Base-by-base conservation (phyloP, 1,284 basidiomycete species). In the Volvariella volvacea region DNA sequence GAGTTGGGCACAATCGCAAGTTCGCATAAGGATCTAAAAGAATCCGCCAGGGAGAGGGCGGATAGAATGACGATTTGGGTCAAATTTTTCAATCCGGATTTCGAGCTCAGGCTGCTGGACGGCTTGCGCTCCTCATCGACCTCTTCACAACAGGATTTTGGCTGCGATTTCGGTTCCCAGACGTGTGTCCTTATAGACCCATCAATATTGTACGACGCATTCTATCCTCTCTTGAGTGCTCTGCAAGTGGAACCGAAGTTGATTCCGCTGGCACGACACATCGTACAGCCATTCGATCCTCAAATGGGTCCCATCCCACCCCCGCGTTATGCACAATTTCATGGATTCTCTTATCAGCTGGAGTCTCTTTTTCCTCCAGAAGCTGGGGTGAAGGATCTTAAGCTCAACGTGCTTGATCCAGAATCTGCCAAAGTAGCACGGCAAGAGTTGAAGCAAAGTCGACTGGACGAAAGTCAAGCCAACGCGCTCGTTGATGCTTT, bases 401-500 rank as follows among this genome's bases (percentile, higher is more conserved):
- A n/a, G n/a, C n/a, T n/a, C n/a, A n/a, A n/a, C n/a, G n/a, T n/a
- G n/a, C n/a, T n/a, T n/a, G n/a, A n/a, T n/a, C n/a, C n/a, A n/a
- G n/a, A n/a, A n/a, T n/a, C n/a, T n/a, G n/a, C n/a, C n/a, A n/a
- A n/a, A n/a, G n/a, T n/a, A n/a, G n/a, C n/a, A n/a, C n/a, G n/a
- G n/a, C n/a, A n/a, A n/a, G n/a, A n/a, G n/a, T 56, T 88, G 30
- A 63, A 57, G 15, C 53, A 53, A 10, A 85, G 80, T 55, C 63
- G 69, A 2, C 64, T 87, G 28, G 84, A 87, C 53, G 60, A 67
- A 0, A 82, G 78, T 58, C 85, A 88, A 59, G 78, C 73, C 0
- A 78, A 85, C 46, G 78, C 85, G 1, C 64, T 88, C 4, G 59
- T 88, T 2, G 73, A 79, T 49, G 65, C 76, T 0, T 55, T 88